Base-by-base conservation (phyloP, 805 yeast genomes). In the Ogataea dorogensis region DNA sequence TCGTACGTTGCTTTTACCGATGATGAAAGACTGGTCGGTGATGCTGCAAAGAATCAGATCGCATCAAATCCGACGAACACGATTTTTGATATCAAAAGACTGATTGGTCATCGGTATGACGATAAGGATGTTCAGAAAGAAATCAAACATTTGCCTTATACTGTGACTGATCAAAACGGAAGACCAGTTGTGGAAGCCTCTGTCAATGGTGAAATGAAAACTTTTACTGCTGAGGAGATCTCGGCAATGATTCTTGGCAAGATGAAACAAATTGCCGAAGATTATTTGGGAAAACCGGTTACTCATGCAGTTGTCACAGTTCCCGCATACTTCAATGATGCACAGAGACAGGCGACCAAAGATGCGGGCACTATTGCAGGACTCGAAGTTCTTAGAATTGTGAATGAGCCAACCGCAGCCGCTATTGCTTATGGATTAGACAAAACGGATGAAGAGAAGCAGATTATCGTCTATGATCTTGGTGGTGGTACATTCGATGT, bases 401-500 rank as follows among this genome's bases (percentile, higher is more conserved):
- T 86, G 46, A 86, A 86, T 63, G 95, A 86, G 73, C 95, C 95
- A 56, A 88, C 97, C 43, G 97, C 97, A 30, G 97, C 97, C 51
- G 97, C 97, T 38, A 86, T 88, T 66, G 97, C 97, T 47, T 88
- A 88, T 68, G 97, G 97, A 61, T 73, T 89, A 52, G 95, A 86
- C 64, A 79, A 81, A 61, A 73, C 78, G 44, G 81, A 79, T 24
- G 83, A 77, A 48, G 97, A 88, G 68, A 85, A 84, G 56, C 89
- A 88, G 66, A 86, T 88, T 50, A 79, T 88, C 58, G 94, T 88
- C 39, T 88, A 86, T 64, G 97, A 88, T 67, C 76, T 88, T 56
- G 97, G 97, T 76, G 97, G 97, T 68, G 97, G 97, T 75, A 88
- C 97, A 50, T 88, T 84, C 58, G 94, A 84, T 63, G 82, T 84